These are phyloP conservation scores for Microcos paniculata DNA, from an alignment of 345 rosid species.

Conservation along the genomic window DNA sequence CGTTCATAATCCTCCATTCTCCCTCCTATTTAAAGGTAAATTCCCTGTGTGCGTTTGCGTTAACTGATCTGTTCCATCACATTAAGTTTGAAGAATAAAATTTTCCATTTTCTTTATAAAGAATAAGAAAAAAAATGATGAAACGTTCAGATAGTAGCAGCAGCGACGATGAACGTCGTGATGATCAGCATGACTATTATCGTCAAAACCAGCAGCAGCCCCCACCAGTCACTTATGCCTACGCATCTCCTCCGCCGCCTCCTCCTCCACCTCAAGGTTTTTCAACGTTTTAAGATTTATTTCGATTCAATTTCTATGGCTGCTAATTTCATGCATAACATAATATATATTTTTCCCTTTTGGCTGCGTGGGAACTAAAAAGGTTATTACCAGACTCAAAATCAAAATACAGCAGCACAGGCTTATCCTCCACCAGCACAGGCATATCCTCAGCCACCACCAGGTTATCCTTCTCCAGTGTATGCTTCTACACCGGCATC, in stretches of 20 bases:
- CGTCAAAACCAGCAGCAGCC: not conserved
- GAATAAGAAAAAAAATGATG: not conserved
- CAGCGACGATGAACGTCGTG: not conserved
- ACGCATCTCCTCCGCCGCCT: not conserved
- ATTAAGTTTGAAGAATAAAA: not conserved
- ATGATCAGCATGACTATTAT: not conserved
- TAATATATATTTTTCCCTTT: not conserved
- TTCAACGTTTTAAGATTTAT: not conserved
- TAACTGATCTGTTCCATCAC: not conserved
- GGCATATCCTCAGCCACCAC: not conserved
- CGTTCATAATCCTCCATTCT: not conserved
- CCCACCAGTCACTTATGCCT: not conserved
- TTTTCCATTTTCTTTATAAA: not conserved
- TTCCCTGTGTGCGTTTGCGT: not conserved
- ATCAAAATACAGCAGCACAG: not conserved
- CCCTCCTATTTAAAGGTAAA: not conserved
- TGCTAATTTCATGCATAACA: not conserved
- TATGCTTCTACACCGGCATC: not conserved
- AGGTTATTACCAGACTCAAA: not conserved
- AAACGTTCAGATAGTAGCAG: not conserved
- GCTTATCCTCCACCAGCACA: not conserved
- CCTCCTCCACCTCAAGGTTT: not conserved
- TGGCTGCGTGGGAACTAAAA: not conserved
- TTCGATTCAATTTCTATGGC: not conserved
- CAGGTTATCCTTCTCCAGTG: not conserved